A percentile compares a stretch with the other conserved stretches of the same genome.
phyloP scores from a whole-genome alignment of 176 grass and related monocot species.

The Phragmites australis region DNA sequence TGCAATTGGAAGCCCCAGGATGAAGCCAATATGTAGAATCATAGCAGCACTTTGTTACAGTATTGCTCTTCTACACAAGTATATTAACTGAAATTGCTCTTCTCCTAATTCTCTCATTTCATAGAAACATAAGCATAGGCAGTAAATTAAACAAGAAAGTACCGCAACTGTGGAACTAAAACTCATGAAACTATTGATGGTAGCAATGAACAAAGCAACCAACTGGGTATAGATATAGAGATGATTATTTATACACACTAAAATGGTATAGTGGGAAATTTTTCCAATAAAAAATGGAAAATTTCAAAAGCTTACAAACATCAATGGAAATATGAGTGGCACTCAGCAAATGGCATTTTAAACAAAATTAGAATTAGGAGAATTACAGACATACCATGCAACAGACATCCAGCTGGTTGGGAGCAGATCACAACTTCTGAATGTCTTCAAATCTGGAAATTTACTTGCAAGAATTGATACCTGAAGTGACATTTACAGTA shows the following conservation, averaged over 20 bases:
- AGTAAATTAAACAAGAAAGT: background rate
- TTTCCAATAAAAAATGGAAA: background rate
- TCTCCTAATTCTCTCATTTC: background rate
- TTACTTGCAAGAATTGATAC: slow-evolving; percentile 79
- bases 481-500: slow-evolving; percentile 51
- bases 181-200: background rate
- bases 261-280: background rate
- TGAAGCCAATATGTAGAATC: slow-evolving; percentile 32
- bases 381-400: slow-evolving; percentile 67
- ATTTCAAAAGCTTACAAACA: background rate
- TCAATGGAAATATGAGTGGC: background rate
- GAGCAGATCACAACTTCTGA: slow-evolving; percentile 81
- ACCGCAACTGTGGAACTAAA: background rate
- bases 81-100: slow-evolving; percentile 20
- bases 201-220: background rate
- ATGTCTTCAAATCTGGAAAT: slow-evolving; percentile 78
- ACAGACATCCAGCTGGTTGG: slow-evolving; percentile 90
- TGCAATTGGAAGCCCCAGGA: slow-evolving; percentile 50
- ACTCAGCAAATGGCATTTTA: background rate
- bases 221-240: background rate
- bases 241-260: background rate
- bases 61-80: slow-evolving; percentile 28
- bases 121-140: background rate
- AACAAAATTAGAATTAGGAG: slow-evolving; percentile 5
- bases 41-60: slow-evolving; percentile 2